Conservation (phyloP, 768 basidiomycete genomes). For the Mycena rebaudengoi region DNA sequence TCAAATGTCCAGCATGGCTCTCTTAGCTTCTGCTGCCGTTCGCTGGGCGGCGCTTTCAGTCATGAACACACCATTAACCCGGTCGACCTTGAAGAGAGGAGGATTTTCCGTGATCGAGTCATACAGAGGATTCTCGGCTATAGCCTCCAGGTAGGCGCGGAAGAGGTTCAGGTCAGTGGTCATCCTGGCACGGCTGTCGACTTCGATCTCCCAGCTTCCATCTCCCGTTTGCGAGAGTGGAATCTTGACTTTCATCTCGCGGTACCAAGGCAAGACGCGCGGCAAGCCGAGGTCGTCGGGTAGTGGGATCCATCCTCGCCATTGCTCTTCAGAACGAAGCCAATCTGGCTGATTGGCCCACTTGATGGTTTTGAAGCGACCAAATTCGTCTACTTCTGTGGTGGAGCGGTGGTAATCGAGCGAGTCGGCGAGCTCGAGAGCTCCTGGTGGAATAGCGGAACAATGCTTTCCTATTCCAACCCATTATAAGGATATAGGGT, state of each 20-base stretch:
- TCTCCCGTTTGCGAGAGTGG: neutral
- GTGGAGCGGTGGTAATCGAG: neutral
- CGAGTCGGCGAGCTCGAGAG: neutral
- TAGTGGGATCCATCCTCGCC: neutral
- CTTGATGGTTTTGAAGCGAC: neutral
- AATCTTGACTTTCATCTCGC: too few relatives aligned
- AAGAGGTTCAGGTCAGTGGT: neutral
- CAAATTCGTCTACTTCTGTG: neutral
- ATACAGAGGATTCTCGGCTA: neutral
- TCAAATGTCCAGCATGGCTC: neutral
- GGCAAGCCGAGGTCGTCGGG: neutral
- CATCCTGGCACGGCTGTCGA: rapidly evolving
- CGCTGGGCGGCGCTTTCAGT: neutral
- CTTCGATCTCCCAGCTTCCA: neutral
- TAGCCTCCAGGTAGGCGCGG: neutral
- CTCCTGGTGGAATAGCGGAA: neutral
- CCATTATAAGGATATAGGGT: neutral
- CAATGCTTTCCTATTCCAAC: neutral
- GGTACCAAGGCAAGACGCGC: neutral
- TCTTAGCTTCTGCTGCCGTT: neutral
- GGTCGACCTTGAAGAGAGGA: neutral
- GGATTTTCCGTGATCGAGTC: neutral
- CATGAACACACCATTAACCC: neutral
- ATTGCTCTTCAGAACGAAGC: neutral
- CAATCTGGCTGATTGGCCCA: neutral